phyloP scores from a whole-genome alignment of 345 rosid genomes.

The Rhodamnia rubescens region DNA sequence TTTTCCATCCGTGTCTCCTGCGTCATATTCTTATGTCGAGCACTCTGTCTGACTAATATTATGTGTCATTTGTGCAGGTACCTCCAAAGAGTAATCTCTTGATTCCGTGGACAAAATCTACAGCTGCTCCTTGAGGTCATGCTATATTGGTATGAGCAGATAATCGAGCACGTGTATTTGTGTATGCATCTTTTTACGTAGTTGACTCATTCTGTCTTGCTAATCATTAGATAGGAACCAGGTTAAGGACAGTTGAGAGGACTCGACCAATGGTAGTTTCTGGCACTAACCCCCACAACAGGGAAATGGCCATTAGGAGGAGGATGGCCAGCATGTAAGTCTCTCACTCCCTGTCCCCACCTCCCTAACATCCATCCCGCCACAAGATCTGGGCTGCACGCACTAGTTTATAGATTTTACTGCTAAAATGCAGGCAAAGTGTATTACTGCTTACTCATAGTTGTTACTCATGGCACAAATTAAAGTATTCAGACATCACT shows the following conservation, averaged over 20 bases:
- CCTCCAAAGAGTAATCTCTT: background rate
- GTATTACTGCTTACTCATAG: background rate
- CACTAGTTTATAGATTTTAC: background rate
- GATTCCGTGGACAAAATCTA: background rate
- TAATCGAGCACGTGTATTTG: background rate
- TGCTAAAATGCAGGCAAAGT: background rate
- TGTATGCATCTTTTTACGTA: background rate
- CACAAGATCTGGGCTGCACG: background rate
- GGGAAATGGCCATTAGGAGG: slow-evolving; percentile 62
- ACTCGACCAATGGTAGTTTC: slow-evolving; percentile 27
- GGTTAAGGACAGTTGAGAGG: background rate
- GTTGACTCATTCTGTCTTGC: background rate
- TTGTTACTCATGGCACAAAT: background rate
- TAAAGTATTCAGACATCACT: background rate
- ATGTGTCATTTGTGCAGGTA: background rate
- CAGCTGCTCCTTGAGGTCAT: background rate
- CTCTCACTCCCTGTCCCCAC: background rate
- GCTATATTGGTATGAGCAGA: background rate
- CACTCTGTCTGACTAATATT: background rate
- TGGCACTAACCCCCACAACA: slow-evolving; percentile 40
- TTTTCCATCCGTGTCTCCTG: background rate
- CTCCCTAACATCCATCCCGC: background rate
- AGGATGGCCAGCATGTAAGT: slow-evolving; percentile 60
- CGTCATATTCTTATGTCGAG: background rate
- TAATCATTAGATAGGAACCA: background rate